These are phyloP conservation scores for Xylaria grammica DNA, from an alignment of 495 filamentous ascomycete species.

Conservation along the genomic window DNA sequence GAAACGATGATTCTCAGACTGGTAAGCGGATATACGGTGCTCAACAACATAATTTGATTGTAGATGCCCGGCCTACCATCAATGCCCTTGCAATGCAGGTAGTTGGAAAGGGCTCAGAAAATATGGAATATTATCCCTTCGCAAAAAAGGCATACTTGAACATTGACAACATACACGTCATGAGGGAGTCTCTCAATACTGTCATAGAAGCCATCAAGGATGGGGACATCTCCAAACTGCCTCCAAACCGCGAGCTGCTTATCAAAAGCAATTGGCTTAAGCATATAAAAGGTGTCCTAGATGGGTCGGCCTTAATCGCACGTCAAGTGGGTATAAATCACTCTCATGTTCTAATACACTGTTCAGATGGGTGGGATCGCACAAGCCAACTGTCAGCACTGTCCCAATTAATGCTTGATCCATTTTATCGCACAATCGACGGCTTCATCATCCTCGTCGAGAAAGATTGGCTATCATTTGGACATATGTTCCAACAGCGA, in stretches of 20 bases:
- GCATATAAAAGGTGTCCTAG: slow-evolving; percentile 83
- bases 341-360: slow-evolving; percentile 95
- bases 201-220: slow-evolving; percentile 92
- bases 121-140: slow-evolving; percentile 96
- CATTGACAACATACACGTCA: slow-evolving; percentile 99
- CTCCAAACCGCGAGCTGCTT: slow-evolving; percentile 82
- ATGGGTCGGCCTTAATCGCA: slow-evolving; percentile 83
- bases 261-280: slow-evolving; percentile 89
- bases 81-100: slow-evolving; percentile 97
- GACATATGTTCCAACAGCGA: slow-evolving; percentile 93
- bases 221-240: slow-evolving; percentile 81
- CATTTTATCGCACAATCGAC: slow-evolving; percentile 93
- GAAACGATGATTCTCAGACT: slow-evolving; percentile 50
- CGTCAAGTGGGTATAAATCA: slow-evolving; percentile 89
- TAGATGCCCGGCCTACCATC: slow-evolving; percentile 93
- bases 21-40: slow-evolving; percentile 81
- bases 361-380: slow-evolving; percentile 97
- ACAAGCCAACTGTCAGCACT: slow-evolving; percentile 96
- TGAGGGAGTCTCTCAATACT: slow-evolving; percentile 88
- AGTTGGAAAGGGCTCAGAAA: slow-evolving; percentile 91
- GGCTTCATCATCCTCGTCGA: slow-evolving; percentile 95
- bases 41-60: slow-evolving; percentile 92
- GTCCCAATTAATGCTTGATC: slow-evolving; percentile 91
- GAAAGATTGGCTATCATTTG: slow-evolving; percentile 98
- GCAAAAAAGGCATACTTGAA: slow-evolving; percentile 93